These are phyloP conservation scores for Candida germanica DNA, from an alignment of 805 yeast genomes.

Conservation along the genomic window DNA sequence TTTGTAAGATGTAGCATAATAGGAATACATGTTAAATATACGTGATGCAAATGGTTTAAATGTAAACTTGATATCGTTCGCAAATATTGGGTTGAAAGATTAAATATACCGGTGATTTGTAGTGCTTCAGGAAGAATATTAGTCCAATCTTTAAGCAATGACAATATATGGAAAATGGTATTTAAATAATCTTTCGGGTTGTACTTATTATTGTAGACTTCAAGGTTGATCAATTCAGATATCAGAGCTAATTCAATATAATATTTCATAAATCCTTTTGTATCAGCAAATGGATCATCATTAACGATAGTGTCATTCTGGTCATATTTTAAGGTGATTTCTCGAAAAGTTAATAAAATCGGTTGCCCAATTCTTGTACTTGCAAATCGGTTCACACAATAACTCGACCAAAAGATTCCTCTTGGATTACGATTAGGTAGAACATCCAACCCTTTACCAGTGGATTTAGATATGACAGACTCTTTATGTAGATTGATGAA, in stretches of 20 bases:
- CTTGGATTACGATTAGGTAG: constrained; percentile 8
- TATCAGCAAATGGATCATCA: constrained; percentile 1
- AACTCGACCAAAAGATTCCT: constrained; percentile 24
- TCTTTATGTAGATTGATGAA: constrained; percentile 24
- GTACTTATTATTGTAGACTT: constrained; percentile 18
- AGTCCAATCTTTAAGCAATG: constrained; percentile 21
- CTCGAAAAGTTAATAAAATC: constrained; percentile 16
- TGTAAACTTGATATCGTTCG: constrained; percentile 24
- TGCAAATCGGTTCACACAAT: constrained; percentile 24
- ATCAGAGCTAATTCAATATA: constrained; percentile 24
- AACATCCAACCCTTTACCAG: constrained; percentile 2
- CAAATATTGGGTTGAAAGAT: constrained; percentile 10
- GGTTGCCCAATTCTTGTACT: constrained; percentile 26
- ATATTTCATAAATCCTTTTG: constrained; percentile 12
- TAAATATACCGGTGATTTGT: constrained; percentile 14
- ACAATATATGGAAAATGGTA: constrained; percentile 14
- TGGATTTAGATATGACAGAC: constrained; percentile 7
- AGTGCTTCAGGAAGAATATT: constrained; percentile 18
- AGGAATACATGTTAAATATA: constrained; percentile 25
- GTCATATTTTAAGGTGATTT: constrained; percentile 14
- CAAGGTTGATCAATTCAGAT: constrained; percentile 20
- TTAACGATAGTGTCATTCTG: neutral
- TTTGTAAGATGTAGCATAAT: constrained; percentile 21
- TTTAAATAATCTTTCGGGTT: constrained; percentile 16
- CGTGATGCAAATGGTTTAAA: constrained; percentile 27